phyloP scores from a whole-genome alignment of 1,284 basidiomycete species.

The Papiliotrema laurentii region DNA sequence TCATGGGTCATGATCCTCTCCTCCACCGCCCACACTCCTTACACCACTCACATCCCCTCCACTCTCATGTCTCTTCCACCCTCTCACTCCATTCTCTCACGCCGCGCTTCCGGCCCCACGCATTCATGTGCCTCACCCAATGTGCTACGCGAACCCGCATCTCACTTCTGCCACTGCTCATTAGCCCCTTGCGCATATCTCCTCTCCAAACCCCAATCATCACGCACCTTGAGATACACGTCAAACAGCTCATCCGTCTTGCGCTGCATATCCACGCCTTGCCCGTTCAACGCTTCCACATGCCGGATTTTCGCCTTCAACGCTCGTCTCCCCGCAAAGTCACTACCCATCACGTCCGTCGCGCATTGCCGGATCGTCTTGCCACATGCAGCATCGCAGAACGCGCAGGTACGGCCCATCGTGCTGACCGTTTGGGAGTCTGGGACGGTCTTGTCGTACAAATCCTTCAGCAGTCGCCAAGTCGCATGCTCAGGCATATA shows the following conservation, averaged over 20 bases:
- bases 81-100: too few relatives aligned
- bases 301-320: not conserved
- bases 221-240: slow-evolving; percentile 1
- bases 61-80: not conserved
- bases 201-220: too few relatives aligned
- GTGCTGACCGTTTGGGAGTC: not conserved
- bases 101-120: too few relatives aligned
- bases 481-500: not conserved
- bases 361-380: slow-evolving; percentile 24
- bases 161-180: slow-evolving; percentile 1
- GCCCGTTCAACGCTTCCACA: not conserved
- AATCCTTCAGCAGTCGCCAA: slow-evolving; percentile 1
- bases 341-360: not conserved
- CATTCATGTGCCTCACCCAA: too few relatives aligned
- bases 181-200: too few relatives aligned
- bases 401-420: slow-evolving; percentile 18
- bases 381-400: slow-evolving; percentile 27
- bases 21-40: too few relatives aligned
- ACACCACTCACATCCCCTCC: too few relatives aligned
- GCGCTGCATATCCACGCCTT: too few relatives aligned
- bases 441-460: slow-evolving; percentile 1
- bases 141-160: too few relatives aligned
- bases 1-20: too few relatives aligned
- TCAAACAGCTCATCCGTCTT: slow-evolving; percentile 4
- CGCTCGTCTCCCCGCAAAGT: not conserved